Evolutionary conservation across 345 rosid genomes (phyloP).

Genomic region (Syzygium aqueum): DNA sequence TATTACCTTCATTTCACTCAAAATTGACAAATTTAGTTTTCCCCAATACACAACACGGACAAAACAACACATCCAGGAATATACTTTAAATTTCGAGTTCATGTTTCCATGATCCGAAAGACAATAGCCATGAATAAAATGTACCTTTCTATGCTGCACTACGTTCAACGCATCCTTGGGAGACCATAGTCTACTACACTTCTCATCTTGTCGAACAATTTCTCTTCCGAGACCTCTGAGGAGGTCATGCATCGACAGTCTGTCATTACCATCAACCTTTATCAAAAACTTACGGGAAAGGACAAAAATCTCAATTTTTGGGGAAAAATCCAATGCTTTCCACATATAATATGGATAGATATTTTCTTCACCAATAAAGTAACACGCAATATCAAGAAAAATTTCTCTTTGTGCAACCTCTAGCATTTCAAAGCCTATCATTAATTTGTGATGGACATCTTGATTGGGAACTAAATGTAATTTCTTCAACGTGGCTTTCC

Average conservation of each 20-base stretch:
- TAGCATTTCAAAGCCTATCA: background rate
- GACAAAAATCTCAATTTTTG: background rate
- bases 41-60: background rate
- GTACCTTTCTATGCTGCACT: background rate
- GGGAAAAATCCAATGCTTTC: background rate
- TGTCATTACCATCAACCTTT: background rate
- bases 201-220: background rate
- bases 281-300: background rate
- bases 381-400: background rate
- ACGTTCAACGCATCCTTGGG: background rate
- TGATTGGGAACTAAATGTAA: rapidly evolving
- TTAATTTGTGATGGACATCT: background rate
- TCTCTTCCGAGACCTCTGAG: background rate
- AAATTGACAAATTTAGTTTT: background rate
- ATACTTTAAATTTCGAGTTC: background rate
- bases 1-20: background rate
- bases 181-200: background rate
- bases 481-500: background rate
- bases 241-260: background rate
- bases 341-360: background rate
- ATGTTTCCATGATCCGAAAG: background rate
- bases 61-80: background rate
- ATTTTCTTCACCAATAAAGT: background rate
- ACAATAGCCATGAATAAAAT: background rate
- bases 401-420: background rate